Evolutionary conservation across 805 yeast species (phyloP), one percentile per base, ranked within the genome.

Genomic region (Wickerhamiella cacticola): DNA sequence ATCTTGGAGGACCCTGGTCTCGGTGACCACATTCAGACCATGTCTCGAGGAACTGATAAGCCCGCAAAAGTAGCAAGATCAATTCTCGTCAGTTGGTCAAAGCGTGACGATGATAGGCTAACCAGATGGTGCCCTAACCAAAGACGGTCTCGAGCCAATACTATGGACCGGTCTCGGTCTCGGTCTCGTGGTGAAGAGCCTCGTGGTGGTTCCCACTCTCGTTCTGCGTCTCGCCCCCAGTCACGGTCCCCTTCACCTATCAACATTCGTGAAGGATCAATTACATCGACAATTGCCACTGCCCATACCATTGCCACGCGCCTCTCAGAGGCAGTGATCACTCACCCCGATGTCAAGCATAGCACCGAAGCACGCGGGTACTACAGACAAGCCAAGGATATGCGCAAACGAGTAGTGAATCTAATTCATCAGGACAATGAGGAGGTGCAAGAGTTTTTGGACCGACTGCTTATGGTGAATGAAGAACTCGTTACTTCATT

Each of bases 381-480:
- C 9, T 72, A 77, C n/a, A 68, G 68, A 23, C 74, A 76, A 48
- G 89, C 89, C 59, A 81, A 84, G 50, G 72, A 78, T 62, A 73
- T 82, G 46, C 76, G 98, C 61, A 73, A 95, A 51, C 79, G 78
- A 56, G 77, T 92, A 13, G 69, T 92, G 53, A 69, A 86, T 52
- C 87, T 87, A 61, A 71, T 92, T 54, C 97, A 92, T 64, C 70
- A 76, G 45, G 85, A 87, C 35, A 82, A 84, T 38, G 79, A 78
- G 50, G 96, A 88, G 53, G 56, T 54, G 13, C 55, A 50, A 33
- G 95, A 85, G 58, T 82, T 78, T 52, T 65, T 92, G 53, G 97
- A 96, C n/a, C 74, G 85, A 39, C 71, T 92, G 53, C 76, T 92
- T 50, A 80, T 77, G 56, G 94, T 96, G 40, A 92, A 92, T 61